Conservation (phyloP, 768 basidiomycete genomes). For the Amyloporia xantha region DNA sequence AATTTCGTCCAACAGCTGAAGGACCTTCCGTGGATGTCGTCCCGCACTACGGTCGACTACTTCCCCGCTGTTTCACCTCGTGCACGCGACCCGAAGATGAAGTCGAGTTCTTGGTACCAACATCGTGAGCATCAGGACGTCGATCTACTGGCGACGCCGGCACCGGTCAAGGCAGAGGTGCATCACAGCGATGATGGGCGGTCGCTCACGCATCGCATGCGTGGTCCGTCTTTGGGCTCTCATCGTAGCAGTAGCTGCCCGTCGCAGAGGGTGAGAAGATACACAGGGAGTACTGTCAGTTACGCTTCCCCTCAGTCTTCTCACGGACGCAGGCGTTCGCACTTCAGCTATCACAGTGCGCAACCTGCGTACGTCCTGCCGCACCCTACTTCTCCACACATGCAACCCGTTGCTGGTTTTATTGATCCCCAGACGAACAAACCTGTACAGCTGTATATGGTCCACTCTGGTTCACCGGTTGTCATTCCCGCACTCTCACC, state of each 20-base stretch:
- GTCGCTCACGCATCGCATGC: conserved; percentile 3
- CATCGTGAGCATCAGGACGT: conserved; percentile 14
- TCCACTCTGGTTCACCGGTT: background rate
- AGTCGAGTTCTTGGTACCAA: conserved; percentile 21
- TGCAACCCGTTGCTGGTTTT: background rate
- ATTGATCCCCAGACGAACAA: background rate
- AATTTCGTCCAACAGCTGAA: conserved; percentile 27
- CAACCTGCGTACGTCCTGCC: background rate
- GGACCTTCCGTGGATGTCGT: conserved; percentile 32
- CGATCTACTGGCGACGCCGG: conserved; percentile 19
- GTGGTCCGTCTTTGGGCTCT: conserved; percentile 4
- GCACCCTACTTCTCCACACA: background rate
- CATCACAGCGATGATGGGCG: conserved; percentile 6
- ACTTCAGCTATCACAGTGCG: conserved; percentile 5
- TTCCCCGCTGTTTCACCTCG: conserved; percentile 22
- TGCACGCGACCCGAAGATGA: conserved; percentile 15
- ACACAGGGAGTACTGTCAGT: background rate
- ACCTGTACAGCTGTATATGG: background rate
- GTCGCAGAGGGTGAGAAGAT: conserved; percentile 8
- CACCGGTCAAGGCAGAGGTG: background rate
- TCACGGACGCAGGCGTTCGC: conserved; percentile 5
- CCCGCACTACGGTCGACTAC: conserved; percentile 29
- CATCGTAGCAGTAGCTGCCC: conserved; percentile 8
- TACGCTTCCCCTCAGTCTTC: background rate
- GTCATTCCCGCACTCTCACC: background rate